A percentile compares a stretch with the other conserved stretches of the same genome.
phyloP scores from a whole-genome alignment of 306 rosid species.

The Arachis hypogaea region DNA sequence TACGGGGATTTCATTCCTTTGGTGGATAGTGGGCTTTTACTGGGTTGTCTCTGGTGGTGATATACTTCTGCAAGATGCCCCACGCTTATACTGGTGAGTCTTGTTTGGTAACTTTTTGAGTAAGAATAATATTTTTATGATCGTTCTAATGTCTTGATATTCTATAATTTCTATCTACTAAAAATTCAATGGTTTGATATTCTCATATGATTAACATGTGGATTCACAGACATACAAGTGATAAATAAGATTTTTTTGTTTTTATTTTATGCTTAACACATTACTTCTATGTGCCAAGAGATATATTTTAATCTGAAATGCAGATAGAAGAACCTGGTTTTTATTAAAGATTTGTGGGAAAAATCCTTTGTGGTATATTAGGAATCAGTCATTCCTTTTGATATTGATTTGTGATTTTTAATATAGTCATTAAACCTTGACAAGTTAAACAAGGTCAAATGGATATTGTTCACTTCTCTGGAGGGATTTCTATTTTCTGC shows the following conservation, averaged over 20 bases:
- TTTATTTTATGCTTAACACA: not conserved
- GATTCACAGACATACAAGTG: not conserved
- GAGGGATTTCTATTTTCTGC: not conserved
- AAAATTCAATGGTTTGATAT: slow-evolving; percentile 24
- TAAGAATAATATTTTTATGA: slow-evolving; percentile 13
- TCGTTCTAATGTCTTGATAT: not conserved
- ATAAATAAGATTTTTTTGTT: slow-evolving; percentile 16
- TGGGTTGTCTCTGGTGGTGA: slow-evolving; percentile 94
- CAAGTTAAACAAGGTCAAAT: not conserved
- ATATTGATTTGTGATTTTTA: slow-evolving; percentile 8
- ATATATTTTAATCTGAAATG: not conserved
- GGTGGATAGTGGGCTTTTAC: slow-evolving; percentile 98
- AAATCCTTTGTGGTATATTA: not conserved
- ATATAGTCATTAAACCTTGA: not conserved
- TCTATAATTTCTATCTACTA: too few species aligned
- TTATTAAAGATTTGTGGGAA: not conserved
- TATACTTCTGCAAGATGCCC: slow-evolving; percentile 71
- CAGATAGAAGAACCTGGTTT: not conserved
- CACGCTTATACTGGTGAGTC: slow-evolving; percentile 84
- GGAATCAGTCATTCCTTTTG: not conserved
- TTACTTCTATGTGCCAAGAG: slow-evolving; percentile 9
- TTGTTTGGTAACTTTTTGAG: slow-evolving; percentile 31
- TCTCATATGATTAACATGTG: not conserved
- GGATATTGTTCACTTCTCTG: slow-evolving; percentile 2
- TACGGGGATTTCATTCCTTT: slow-evolving; percentile 81